phyloP scores from a whole-genome alignment of 2,329 filamentous ascomycete genomes.

The Chaetomiaceae sp. region DNA sequence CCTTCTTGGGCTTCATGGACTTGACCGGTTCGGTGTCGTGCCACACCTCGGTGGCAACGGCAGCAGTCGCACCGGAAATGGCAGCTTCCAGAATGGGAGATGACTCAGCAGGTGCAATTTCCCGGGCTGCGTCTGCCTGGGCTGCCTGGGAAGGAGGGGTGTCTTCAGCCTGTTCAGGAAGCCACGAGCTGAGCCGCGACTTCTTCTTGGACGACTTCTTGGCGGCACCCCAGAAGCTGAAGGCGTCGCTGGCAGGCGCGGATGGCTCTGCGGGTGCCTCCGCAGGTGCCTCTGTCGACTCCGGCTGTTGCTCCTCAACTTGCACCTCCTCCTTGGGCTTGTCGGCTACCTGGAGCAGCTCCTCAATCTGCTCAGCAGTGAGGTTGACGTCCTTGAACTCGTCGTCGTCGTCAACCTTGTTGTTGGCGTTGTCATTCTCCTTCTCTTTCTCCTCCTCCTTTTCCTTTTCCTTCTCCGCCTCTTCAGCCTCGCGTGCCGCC shows the following conservation, averaged over 20 bases:
- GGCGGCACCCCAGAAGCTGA: slow-evolving; percentile 54
- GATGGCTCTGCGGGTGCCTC: slow-evolving; percentile 28
- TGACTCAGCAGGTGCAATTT: slow-evolving; percentile 50
- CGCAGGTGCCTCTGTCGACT: slow-evolving; percentile 30
- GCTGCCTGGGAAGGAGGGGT: too few species aligned
- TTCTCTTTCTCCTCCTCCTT: slow-evolving; percentile 31
- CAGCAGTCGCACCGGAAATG: slow-evolving; percentile 25
- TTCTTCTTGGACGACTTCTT: slow-evolving; percentile 41
- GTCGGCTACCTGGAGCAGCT: slow-evolving; percentile 36
- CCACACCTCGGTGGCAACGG: slow-evolving; percentile 31
- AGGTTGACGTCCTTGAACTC: slow-evolving; percentile 36
- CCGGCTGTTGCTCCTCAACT: slow-evolving; percentile 20
- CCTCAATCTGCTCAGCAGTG: slow-evolving; percentile 41
- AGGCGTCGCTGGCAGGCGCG: slow-evolving; percentile 37
- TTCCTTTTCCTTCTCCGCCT: slow-evolving; percentile 17
- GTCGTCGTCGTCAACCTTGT: slow-evolving; percentile 28
- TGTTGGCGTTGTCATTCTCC: slow-evolving; percentile 20
- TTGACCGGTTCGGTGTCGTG: slow-evolving; percentile 31
- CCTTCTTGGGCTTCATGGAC: slow-evolving; percentile 47
- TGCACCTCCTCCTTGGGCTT: slow-evolving; percentile 23
- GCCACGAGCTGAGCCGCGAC: slow-evolving; percentile 25
- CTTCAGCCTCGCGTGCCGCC: too few species aligned
- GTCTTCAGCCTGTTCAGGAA: slow-evolving; percentile 14
- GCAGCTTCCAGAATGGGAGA: slow-evolving; percentile 44
- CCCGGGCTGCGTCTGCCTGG: slow-evolving; percentile 26